Conservation (phyloP, 73 alveolate genomes). For the Effrenium voratum region DNA sequence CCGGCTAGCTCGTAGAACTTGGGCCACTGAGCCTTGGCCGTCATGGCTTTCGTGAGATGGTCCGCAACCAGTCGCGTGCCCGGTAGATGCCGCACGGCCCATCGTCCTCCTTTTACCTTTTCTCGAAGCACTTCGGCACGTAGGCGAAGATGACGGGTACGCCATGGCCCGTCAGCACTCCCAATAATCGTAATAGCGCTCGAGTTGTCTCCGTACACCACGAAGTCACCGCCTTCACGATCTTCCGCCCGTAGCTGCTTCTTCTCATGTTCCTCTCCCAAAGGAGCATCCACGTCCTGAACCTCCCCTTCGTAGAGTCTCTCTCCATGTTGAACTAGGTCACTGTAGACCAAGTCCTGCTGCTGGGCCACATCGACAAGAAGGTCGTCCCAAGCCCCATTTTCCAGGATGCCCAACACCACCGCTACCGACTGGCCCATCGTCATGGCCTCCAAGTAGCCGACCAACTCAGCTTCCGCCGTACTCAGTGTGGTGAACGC, state of each 20-base stretch:
- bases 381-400: no score
- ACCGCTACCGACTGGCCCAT: background rate
- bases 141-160: background rate
- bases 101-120: background rate
- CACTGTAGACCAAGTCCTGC: no score
- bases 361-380: no score
- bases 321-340: no score
- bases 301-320: no score
- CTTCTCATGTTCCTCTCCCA: background rate
- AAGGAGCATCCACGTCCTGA: no score
- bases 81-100: background rate
- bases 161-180: background rate
- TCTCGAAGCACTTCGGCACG: background rate
- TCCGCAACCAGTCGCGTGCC: background rate
- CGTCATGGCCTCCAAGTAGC: background rate
- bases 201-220: background rate
- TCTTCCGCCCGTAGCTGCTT: no score
- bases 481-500: background rate
- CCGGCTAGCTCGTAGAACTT: background rate
- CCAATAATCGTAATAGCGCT: background rate
- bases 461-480: background rate
- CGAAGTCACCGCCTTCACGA: no score
- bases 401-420: no score
- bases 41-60: background rate
- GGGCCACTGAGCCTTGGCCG: background rate